These are phyloP conservation scores for Oldenlandia corymbosa DNA, from an alignment of 257 asterid genomes.

Conservation along the genomic window DNA sequence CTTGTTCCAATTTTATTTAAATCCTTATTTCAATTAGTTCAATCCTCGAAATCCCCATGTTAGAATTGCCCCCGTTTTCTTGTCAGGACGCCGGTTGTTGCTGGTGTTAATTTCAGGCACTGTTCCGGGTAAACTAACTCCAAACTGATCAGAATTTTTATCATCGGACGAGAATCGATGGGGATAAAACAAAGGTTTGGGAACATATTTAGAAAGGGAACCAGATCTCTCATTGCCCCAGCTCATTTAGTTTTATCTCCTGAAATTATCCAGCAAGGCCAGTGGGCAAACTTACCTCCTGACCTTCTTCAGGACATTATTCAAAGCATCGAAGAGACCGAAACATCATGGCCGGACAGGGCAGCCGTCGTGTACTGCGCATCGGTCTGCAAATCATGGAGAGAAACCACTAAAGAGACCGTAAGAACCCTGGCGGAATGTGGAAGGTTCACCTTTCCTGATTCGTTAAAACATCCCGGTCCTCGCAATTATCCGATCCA, in stretches of 20 bases:
- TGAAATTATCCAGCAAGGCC: constrained; percentile 64
- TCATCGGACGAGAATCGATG: constrained; percentile 64
- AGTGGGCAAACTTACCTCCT: constrained; percentile 89
- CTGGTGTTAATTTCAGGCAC: constrained; percentile 14
- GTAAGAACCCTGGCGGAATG: constrained; percentile 92
- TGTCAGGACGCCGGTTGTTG: constrained; percentile 24
- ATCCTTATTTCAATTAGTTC: too few species aligned
- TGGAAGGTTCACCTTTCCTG: constrained; percentile 88
- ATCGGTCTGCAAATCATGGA: constrained; percentile 90
- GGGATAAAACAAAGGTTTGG: constrained; percentile 84
- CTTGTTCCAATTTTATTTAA: too few species aligned
- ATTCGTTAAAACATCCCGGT: constrained; percentile 95
- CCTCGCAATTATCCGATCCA: constrained; percentile 89
- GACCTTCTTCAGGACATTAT: constrained; percentile 86
- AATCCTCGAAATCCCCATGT: too few species aligned
- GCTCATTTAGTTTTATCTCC: constrained; percentile 51
- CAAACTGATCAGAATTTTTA: constrained; percentile 23
- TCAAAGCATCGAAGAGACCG: constrained; percentile 82
- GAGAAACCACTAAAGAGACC: constrained; percentile 81
- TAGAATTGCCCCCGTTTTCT: background rate
- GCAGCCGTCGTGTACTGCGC: constrained; percentile 78
- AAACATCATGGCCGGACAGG: constrained; percentile 89
- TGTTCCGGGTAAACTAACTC: constrained; percentile 1
- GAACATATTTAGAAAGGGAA: constrained; percentile 54
- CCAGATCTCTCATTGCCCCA: constrained; percentile 63